Evolutionary conservation across 1,139 yeast genomes (phyloP).

Genomic region (Hyphopichia burtonii): DNA sequence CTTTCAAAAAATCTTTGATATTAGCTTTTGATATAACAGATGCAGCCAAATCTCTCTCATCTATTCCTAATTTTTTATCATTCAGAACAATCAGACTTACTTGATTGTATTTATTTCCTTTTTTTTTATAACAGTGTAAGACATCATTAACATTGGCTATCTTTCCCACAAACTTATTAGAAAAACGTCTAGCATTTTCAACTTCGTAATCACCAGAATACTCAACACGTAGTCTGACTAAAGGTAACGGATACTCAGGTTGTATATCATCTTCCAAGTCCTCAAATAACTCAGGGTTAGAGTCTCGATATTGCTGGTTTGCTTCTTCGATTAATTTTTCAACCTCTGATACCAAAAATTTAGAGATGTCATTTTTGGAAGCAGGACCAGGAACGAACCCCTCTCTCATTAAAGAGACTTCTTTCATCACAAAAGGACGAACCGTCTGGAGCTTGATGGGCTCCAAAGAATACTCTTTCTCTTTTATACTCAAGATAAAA

Average conservation of each 20-base stretch:
- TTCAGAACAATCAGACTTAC: not conserved
- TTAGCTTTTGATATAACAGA: conserved; percentile 38
- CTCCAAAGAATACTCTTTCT: conserved; percentile 59
- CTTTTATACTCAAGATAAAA: conserved; percentile 64
- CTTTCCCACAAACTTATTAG: conserved; percentile 84
- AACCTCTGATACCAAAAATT: conserved; percentile 61
- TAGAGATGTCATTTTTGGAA: conserved; percentile 58
- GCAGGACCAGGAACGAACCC: conserved; percentile 65
- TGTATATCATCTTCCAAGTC: conserved; percentile 14
- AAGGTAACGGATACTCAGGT: conserved; percentile 59
- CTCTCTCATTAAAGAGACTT: conserved; percentile 54
- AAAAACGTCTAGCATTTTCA: conserved; percentile 85
- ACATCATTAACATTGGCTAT: conserved; percentile 91
- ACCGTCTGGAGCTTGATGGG: conserved; percentile 70
- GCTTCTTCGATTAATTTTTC: conserved; percentile 68
- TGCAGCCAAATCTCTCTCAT: conserved; percentile 9
- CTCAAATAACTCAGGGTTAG: conserved; percentile 28
- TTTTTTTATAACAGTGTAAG: conserved; percentile 63
- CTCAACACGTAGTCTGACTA: conserved; percentile 80
- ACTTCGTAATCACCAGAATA: conserved; percentile 89
- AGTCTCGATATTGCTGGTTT: conserved; percentile 44
- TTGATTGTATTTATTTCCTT: conserved; percentile 9
- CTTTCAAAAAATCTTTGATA: conserved; percentile 61
- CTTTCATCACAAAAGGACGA: conserved; percentile 79
- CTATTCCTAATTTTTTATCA: not conserved